These are phyloP conservation scores for Aureobasidium lini DNA, from an alignment of 2,329 filamentous ascomycete genomes.

Conservation along the genomic window DNA sequence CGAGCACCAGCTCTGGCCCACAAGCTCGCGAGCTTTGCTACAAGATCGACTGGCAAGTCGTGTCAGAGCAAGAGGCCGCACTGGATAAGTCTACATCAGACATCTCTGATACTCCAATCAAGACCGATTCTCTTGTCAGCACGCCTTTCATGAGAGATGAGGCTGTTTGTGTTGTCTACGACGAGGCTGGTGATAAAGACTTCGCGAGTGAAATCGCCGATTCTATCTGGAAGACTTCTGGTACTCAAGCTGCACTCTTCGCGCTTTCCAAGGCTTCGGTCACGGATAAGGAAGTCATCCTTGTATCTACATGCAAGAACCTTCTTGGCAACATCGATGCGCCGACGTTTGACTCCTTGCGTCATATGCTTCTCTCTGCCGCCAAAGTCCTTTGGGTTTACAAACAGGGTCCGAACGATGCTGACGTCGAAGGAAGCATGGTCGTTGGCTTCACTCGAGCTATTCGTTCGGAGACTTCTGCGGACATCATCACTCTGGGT, in stretches of 20 bases:
- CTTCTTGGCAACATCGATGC: not conserved
- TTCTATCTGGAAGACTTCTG: not conserved
- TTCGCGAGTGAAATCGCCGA: not conserved
- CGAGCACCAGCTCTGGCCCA: not conserved
- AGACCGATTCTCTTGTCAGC: slow-evolving; percentile 5
- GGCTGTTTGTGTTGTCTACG: not conserved
- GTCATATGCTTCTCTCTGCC: not conserved
- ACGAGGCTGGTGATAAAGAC: not conserved
- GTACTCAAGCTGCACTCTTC: not conserved
- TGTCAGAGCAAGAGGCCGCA: not conserved
- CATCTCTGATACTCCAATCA: not conserved
- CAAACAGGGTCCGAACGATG: not conserved
- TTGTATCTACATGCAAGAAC: not conserved
- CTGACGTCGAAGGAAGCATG: not conserved
- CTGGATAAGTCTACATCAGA: not conserved
- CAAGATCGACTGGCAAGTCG: not conserved
- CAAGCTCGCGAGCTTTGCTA: slow-evolving; percentile 8
- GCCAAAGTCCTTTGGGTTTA: not conserved
- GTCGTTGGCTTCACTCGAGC: not conserved
- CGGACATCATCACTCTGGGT: slow-evolving; percentile 3
- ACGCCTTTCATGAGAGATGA: not conserved
- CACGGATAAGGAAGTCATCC: not conserved
- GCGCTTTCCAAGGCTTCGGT: not conserved
- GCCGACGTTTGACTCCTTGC: not conserved
- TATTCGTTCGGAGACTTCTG: not conserved